A percentile compares a stretch with the other conserved stretches of the same genome.
phyloP scores from a whole-genome alignment of 371 early-diverging fungal species.

The Rozella allomycis region DNA sequence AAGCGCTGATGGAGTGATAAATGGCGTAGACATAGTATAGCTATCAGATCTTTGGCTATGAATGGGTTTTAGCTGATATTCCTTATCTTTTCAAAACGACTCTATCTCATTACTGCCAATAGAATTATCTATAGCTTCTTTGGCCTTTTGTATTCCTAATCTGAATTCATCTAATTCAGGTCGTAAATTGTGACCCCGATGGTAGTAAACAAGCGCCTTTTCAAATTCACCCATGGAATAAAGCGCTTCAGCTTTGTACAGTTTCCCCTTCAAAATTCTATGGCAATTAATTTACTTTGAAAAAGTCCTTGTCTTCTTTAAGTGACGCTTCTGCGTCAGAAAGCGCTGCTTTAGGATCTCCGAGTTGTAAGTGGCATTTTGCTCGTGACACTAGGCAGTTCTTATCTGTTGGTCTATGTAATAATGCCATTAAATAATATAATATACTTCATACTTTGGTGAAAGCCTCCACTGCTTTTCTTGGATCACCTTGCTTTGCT shows the following conservation, averaged over 20 bases:
- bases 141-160: slow-evolving; percentile 19
- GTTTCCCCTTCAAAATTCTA: slow-evolving; percentile 8
- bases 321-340: slow-evolving; percentile 17
- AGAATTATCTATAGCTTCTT: slow-evolving; percentile 29
- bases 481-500: slow-evolving; percentile 12
- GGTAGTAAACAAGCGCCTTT: slow-evolving; percentile 22
- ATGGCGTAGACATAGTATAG: too few relatives aligned
- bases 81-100: neutral
- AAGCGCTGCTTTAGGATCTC: slow-evolving; percentile 10
- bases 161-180: slow-evolving; percentile 25
- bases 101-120: slow-evolving; percentile 10
- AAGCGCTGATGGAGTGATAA: too few relatives aligned
- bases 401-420: slow-evolving; percentile 18
- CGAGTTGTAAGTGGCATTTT: slow-evolving; percentile 18
- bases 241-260: slow-evolving; percentile 25
- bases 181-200: slow-evolving; percentile 20
- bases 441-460: slow-evolving; percentile 4
- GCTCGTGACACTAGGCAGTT: slow-evolving; percentile 21
- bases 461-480: slow-evolving; percentile 16
- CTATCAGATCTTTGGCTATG: too few relatives aligned
- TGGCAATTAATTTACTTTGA: slow-evolving; percentile 3
- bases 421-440: slow-evolving; percentile 9
- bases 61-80: neutral
- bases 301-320: slow-evolving; percentile 13
- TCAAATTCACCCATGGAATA: slow-evolving; percentile 26